These are phyloP conservation scores for Globisporangium apiculatum DNA, from an alignment of 352 stramenopile genomes.

Conservation along the genomic window DNA sequence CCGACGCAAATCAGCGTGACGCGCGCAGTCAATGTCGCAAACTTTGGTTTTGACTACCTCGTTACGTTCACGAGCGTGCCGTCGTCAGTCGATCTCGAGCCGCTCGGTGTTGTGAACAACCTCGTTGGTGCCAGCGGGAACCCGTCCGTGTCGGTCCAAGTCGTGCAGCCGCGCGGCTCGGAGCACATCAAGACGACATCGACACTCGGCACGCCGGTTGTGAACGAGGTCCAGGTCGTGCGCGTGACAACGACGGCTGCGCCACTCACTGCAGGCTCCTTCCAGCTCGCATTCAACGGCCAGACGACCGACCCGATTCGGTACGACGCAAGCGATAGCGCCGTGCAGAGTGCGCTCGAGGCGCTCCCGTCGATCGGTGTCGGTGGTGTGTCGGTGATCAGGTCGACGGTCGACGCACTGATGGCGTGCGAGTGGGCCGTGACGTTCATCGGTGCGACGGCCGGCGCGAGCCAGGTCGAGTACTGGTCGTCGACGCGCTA, in stretches of 20 bases:
- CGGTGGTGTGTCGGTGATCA: constrained; percentile 34
- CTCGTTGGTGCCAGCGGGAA: constrained; percentile 48
- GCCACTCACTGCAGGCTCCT: constrained; percentile 34
- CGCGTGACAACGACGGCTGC: constrained; percentile 31
- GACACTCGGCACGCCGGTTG: constrained; percentile 38
- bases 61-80: constrained; percentile 57
- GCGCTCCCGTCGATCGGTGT: constrained; percentile 40
- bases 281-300: constrained; percentile 65
- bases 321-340: constrained; percentile 51
- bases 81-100: constrained; percentile 22
- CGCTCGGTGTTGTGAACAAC: constrained; percentile 49
- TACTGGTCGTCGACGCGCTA: constrained; percentile 68
- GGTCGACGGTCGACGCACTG: constrained; percentile 21
- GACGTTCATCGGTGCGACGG: constrained; percentile 42
- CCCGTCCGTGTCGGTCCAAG: constrained; percentile 19
- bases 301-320: constrained; percentile 51
- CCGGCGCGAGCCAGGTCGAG: constrained; percentile 40
- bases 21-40: constrained; percentile 30
- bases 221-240: constrained; percentile 72
- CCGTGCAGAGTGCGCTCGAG: constrained; percentile 55
- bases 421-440: constrained; percentile 42
- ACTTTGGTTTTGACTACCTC: constrained; percentile 68
- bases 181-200: constrained; percentile 73
- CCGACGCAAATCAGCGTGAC: constrained; percentile 40
- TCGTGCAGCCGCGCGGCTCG: constrained; percentile 27